These are phyloP conservation scores for Vanrija pseudolonga DNA, from an alignment of 1,284 basidiomycete genomes.

Conservation along the genomic window DNA sequence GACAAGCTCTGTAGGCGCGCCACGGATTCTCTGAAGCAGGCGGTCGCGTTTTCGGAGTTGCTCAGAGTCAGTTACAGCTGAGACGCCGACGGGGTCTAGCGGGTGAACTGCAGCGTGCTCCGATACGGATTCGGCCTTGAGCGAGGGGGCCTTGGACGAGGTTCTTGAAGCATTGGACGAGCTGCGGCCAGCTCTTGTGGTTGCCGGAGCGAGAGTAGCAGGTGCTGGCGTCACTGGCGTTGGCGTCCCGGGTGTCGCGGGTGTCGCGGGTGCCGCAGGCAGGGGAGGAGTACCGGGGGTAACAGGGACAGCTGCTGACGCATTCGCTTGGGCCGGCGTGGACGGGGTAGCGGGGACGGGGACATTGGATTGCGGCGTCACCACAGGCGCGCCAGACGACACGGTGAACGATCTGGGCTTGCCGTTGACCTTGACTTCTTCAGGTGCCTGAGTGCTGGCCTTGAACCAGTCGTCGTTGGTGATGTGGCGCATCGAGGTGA, in stretches of 20 bases:
- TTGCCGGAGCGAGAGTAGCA: no score
- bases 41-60: constrained; percentile 3
- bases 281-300: no score
- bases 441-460: constrained; percentile 18
- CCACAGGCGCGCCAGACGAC: background rate
- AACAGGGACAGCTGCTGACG: no score
- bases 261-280: no score
- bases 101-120: background rate
- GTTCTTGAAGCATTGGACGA: background rate
- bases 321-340: background rate
- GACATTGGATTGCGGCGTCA: background rate
- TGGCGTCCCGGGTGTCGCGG: no score
- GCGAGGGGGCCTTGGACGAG: background rate
- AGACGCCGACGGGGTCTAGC: background rate
- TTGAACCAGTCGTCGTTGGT: constrained; percentile 48
- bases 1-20: no score
- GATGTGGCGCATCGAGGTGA: constrained; percentile 43
- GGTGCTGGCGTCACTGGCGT: no score
- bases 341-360: background rate
- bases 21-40: background rate
- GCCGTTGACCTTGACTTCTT: background rate
- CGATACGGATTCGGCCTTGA: no score
- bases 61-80: no score
- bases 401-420: no score
- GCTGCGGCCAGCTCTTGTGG: background rate